Conservation (phyloP, 306 rosid genomes). For the Begonia peltatifolia region DNA sequence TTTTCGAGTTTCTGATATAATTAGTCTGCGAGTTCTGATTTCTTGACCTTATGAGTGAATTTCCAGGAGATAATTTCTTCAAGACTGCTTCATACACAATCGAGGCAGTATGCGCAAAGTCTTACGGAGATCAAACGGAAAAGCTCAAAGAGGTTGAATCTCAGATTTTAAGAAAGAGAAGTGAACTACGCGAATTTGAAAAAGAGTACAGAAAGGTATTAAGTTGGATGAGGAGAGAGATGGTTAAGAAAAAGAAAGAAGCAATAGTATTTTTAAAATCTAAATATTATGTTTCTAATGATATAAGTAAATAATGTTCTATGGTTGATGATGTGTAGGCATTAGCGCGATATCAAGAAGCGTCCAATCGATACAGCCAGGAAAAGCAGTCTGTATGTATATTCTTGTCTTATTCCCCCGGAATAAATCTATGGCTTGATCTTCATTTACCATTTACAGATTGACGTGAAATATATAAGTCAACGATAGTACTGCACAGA, state of each 20-base stretch:
- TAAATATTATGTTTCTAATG: neutral
- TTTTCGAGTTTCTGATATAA: slow-evolving; percentile 12
- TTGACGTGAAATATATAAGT: too few species aligned
- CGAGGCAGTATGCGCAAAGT: slow-evolving; percentile 78
- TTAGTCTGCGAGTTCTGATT: neutral
- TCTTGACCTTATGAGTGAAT: slow-evolving; percentile 18
- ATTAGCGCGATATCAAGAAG: slow-evolving; percentile 91
- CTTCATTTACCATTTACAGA: too few species aligned
- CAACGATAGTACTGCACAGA: too few species aligned
- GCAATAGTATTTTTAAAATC: too few species aligned
- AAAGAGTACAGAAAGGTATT: slow-evolving; percentile 78
- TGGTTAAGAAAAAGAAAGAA: too few species aligned
- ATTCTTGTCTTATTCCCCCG: neutral
- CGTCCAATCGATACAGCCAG: slow-evolving; percentile 75
- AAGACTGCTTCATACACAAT: slow-evolving; percentile 92
- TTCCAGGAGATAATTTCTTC: slow-evolving; percentile 89
- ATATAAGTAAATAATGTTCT: slow-evolving; percentile 3
- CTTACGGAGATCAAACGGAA: slow-evolving; percentile 62
- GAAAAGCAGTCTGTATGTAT: slow-evolving; percentile 76
- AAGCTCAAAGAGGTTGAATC: slow-evolving; percentile 77
- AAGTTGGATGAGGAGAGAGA: too few species aligned
- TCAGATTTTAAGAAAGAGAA: slow-evolving; percentile 91
- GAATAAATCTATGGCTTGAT: too few species aligned
- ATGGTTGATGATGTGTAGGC: slow-evolving; percentile 42
- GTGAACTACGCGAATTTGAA: slow-evolving; percentile 93